phyloP scores from a whole-genome alignment of 148 eudicot species.

The Selenicereus undatus region DNA sequence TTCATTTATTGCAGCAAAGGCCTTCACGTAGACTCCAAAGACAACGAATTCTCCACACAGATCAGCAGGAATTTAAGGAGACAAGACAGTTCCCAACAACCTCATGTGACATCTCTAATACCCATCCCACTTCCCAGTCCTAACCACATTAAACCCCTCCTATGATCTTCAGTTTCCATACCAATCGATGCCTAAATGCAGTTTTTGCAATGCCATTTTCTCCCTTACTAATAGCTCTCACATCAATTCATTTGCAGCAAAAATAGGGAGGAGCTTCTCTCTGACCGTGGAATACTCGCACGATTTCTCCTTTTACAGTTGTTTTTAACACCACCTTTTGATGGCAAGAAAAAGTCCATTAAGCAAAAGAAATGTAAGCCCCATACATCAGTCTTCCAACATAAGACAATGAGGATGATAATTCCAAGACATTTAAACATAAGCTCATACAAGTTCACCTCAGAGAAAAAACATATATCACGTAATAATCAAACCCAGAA shows the following conservation, averaged over 20 bases:
- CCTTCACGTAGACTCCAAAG: neutral
- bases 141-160: constrained; percentile 34
- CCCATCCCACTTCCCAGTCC: constrained; percentile 49
- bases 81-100: constrained; percentile 43
- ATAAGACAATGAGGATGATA: neutral
- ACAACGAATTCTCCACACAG: neutral
- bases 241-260: too few species aligned
- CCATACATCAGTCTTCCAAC: neutral
- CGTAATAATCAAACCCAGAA: neutral
- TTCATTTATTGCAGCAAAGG: neutral
- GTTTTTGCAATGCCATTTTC: constrained; percentile 13
- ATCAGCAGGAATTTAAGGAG: neutral
- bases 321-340: neutral
- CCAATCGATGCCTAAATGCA: constrained; percentile 37
- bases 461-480: neutral
- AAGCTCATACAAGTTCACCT: neutral
- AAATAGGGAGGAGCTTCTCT: too few species aligned
- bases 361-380: constrained; percentile 1
- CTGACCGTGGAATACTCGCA: neutral
- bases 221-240: constrained; percentile 6
- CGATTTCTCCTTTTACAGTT: neutral
- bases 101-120: constrained; percentile 57
- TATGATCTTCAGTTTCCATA: constrained; percentile 34
- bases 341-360: neutral
- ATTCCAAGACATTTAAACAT: neutral